Evolutionary conservation across 371 early-diverging fungal genomes (phyloP).

Genomic region (Mortierella sp.): DNA sequence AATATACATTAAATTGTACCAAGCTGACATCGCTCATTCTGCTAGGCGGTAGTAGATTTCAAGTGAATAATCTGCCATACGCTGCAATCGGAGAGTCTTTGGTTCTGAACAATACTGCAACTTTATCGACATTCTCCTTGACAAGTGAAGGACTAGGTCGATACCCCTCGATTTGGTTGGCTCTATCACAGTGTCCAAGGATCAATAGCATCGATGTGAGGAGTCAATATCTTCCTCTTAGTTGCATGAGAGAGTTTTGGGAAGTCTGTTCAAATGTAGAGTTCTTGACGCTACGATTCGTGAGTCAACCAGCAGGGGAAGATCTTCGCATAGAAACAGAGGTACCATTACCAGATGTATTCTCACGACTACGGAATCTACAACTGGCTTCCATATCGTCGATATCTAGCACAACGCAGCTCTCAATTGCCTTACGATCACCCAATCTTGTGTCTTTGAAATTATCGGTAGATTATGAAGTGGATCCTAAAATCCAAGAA

Average conservation of each 20-base stretch:
- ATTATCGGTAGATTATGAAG: background rate
- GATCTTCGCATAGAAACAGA: too few relatives aligned
- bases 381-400: background rate
- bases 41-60: background rate
- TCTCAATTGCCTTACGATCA: too few relatives aligned
- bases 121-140: background rate
- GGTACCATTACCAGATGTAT: background rate
- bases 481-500: background rate
- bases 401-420: background rate
- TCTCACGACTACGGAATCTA: background rate
- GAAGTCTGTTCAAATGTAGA: background rate
- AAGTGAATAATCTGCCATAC: background rate
- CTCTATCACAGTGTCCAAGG: background rate
- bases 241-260: background rate
- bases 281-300: background rate
- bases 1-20: background rate
- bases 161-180: background rate
- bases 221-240: background rate
- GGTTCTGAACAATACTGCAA: background rate
- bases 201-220: background rate
- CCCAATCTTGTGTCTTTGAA: background rate
- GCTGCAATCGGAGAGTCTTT: background rate
- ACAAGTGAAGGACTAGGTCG: background rate
- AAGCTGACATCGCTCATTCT: background rate
- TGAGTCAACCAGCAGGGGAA: background rate